A percentile compares a stretch with the other conserved stretches of the same genome.
These are phyloP conservation scores for Globisporangium cederbergense DNA, from an alignment of 352 stramenopile genomes.

Conservation along the genomic window DNA sequence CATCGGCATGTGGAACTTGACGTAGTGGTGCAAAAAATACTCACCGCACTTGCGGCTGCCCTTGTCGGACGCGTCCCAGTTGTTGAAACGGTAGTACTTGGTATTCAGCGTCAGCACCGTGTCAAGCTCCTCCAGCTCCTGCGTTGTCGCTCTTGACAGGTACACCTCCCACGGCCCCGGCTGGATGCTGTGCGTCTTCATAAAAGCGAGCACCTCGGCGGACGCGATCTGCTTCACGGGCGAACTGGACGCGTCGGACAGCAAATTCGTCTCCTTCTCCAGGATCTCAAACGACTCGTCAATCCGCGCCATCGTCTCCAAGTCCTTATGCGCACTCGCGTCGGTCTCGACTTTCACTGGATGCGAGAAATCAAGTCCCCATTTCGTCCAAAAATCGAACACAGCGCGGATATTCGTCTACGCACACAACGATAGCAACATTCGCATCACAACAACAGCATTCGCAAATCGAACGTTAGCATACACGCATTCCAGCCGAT, in stretches of 20 bases:
- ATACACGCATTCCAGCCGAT: neutral
- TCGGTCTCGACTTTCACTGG: conserved; percentile 23
- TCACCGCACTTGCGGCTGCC: conserved; percentile 61
- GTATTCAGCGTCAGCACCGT: conserved; percentile 64
- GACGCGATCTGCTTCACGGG: conserved; percentile 62
- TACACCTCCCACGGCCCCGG: conserved; percentile 81
- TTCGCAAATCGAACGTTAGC: conserved; percentile 5
- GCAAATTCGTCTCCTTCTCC: conserved; percentile 41
- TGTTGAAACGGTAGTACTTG: conserved; percentile 75
- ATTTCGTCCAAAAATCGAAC: conserved; percentile 84
- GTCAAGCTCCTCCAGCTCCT: conserved; percentile 74
- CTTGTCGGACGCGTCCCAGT: conserved; percentile 71
- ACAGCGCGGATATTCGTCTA: conserved; percentile 71
- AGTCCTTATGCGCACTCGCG: conserved; percentile 28
- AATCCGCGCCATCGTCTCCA: conserved; percentile 46
- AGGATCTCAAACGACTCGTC: conserved; percentile 65
- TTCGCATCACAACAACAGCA: conserved; percentile 3
- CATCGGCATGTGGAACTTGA: conserved; percentile 74
- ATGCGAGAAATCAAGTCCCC: conserved; percentile 62
- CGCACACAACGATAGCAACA: conserved; percentile 4
- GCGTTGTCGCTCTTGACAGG: conserved; percentile 48
- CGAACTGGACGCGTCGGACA: conserved; percentile 66
- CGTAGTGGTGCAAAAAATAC: conserved; percentile 83
- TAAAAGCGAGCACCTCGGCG: conserved; percentile 67
- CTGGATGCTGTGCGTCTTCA: conserved; percentile 75